Base-by-base conservation (phyloP, 2,329 filamentous ascomycete genomes). In the Diaporthe ilicicola region DNA sequence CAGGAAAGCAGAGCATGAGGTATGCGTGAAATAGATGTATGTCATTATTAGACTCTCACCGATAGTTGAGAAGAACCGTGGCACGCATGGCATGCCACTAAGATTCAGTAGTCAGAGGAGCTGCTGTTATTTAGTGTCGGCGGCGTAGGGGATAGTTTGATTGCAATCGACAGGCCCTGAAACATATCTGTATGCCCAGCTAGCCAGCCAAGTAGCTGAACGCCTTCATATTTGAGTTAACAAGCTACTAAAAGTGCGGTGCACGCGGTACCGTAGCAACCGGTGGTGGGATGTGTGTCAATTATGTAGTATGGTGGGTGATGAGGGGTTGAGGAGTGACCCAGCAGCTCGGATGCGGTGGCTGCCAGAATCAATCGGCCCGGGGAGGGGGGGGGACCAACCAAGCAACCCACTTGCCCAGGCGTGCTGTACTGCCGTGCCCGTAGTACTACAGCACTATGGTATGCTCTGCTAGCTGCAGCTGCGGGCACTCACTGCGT, bases 141-240 rank as follows among this genome's bases (percentile, higher is more conserved):
- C 27, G 29, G 42, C 42, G 42, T 24, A 17, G 9, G 9, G n/a
- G 59, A 24, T 62, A 15, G 59, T 62, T 48, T 48, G 42, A 62
- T 62, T 64, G 59, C 59, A 64, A 64, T 64, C 44, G 42, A 32
- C 59, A 64, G 59, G 42, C 48, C 37, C 59, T 64, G 59, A 64
- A 64, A 64, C 59, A 64, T 27, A 50, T 24, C 44, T 42, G 48
- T 50, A 37, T 37, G 59, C 44, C 13, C 15, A 37, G 12, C 8
- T n/a, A 5, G 42, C 32, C 13, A 39, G 13, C 37, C 13, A 39
- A 39, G 6, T 34, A 34, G 32, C 32, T 9, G 4, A 34, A 9
- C n/a, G n/a, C n/a, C 32, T 34, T 34, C 4, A 4, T 34, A 34
- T 5, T 4, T 34, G 32, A 34, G 32, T 9, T 34, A 34, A n/a